Conservation (phyloP, 805 yeast species). For the Yarrowia keelungensis region DNA sequence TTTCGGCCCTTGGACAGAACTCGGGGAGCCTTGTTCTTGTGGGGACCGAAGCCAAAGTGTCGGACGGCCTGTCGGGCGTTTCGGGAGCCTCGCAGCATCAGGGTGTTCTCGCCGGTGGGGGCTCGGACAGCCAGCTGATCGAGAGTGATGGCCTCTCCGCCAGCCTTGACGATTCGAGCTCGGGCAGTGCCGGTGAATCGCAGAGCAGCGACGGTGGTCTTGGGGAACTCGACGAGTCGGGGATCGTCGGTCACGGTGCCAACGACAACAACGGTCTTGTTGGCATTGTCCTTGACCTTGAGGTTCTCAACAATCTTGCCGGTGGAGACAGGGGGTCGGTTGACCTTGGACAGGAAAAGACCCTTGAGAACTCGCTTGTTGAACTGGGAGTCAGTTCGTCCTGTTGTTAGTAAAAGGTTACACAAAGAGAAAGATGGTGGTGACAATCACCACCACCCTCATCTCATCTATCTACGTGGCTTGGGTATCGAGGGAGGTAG, state of each 20-base stretch:
- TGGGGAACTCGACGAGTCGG: constrained; percentile 94
- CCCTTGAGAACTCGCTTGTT: constrained; percentile 95
- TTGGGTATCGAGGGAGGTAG: constrained; percentile 9
- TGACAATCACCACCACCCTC: too few species aligned
- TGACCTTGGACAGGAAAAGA: constrained; percentile 95
- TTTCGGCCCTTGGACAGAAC: constrained; percentile 97
- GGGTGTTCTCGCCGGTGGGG: constrained; percentile 99
- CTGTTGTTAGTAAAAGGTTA: constrained; percentile 51
- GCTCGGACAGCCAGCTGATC: constrained; percentile 99
- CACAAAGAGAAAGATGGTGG: neutral
- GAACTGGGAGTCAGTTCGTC: constrained; percentile 98
- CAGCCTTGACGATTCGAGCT: constrained; percentile 96
- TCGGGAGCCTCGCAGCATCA: constrained; percentile 98
- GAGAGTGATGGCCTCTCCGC: constrained; percentile 99
- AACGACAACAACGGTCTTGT: constrained; percentile 95
- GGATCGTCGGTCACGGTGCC: constrained; percentile 99
- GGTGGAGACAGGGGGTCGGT: constrained; percentile 99
- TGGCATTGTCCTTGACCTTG: constrained; percentile 80
- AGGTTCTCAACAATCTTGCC: constrained; percentile 88
- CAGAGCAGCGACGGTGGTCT: constrained; percentile 98
- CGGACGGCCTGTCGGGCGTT: constrained; percentile 98
- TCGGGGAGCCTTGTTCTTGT: constrained; percentile 99
- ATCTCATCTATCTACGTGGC: neutral
- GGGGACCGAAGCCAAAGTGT: constrained; percentile 99
- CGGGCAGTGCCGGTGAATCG: constrained; percentile 99